A percentile compares a stretch with the other conserved stretches of the same genome.
Conservation (phyloP, 768 basidiomycete species). For the Trametes cinnabarina region DNA sequence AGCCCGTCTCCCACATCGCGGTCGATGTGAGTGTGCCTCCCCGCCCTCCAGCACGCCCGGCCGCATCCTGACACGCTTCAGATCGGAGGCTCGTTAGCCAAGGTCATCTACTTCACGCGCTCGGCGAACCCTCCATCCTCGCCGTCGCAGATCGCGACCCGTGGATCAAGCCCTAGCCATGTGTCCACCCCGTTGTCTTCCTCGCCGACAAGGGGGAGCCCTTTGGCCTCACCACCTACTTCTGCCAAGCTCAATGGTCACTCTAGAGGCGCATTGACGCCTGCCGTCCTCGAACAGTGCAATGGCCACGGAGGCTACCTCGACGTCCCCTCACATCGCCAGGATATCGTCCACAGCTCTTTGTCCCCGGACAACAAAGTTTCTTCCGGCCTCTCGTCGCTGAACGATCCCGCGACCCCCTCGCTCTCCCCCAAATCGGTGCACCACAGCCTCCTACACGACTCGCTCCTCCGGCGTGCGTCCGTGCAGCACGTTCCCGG, state of each 20-base stretch:
- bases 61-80: slow-evolving; percentile 34
- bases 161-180: slow-evolving; percentile 50
- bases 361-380: background rate
- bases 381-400: slow-evolving; percentile 17
- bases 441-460: slow-evolving; percentile 49
- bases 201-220: slow-evolving; percentile 31
- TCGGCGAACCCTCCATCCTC: slow-evolving; percentile 84
- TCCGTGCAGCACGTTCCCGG: slow-evolving; percentile 86
- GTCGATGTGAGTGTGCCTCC: slow-evolving; percentile 75
- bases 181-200: slow-evolving; percentile 35
- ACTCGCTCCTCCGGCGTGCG: slow-evolving; percentile 65
- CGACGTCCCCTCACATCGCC: slow-evolving; percentile 11
- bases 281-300: slow-evolving; percentile 52
- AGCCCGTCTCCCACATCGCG: slow-evolving; percentile 96
- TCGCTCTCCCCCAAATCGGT: slow-evolving; percentile 33
- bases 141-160: slow-evolving; percentile 63
- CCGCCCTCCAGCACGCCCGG: slow-evolving; percentile 9
- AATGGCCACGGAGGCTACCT: slow-evolving; percentile 11
- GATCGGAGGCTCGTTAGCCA: slow-evolving; percentile 97
- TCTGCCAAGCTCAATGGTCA: slow-evolving; percentile 39
- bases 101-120: slow-evolving; percentile 97
- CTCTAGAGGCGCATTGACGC: slow-evolving; percentile 77
- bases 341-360: background rate
- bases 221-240: slow-evolving; percentile 28
- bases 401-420: slow-evolving; percentile 32